Base-by-base conservation (phyloP, 305 asterid species). In the Stenogyne calaminthoides region DNA sequence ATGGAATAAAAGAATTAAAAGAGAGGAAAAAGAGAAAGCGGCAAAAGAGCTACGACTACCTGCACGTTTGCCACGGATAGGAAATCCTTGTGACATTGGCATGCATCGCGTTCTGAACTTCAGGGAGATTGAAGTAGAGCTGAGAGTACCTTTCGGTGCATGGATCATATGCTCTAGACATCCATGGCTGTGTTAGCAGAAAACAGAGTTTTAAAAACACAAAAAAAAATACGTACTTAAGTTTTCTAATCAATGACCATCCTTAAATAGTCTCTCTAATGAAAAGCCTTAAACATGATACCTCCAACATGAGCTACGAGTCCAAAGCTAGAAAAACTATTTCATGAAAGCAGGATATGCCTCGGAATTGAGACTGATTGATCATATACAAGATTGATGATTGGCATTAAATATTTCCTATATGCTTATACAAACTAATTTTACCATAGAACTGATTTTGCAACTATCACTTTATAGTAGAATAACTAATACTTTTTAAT, bases 101-200 rank as follows among this genome's bases (percentile, higher is more conserved):
- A 39, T 95, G 99, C 47, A 95, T 64, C 6, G 98, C 98, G 74
- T 81, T 84, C 63, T 95, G 99, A 73, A 95, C 99, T 74, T 89
- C 91, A 9, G 95, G 93, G 76, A 77, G 89, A 84, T 95, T 95
- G 82, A 88, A 92, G 84, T 95, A 95, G 15, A 77, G 70, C 29
- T 77, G 58, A 2, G 99, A 81, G 76, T 92, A 83, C 67, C 88
- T 88, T 49, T 89, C 99, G 0, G 98, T 89, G 72, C 99, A 95
- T 3, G 98, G 99, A 70, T 95, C 99, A 19, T 92, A 92, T 42
- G 90, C 99, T 84, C 96, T 83, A 46, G 84, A 84, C 97, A 89
- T 85, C 98, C 96, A 88, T 70, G 97, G 98, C 99, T 95, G 78
- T 66, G 72, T 72, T 62, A 40, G 44, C 32, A 74, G 78, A 62